Conservation (phyloP, 176 grass and related monocot species). For the Carex littledalei region DNA sequence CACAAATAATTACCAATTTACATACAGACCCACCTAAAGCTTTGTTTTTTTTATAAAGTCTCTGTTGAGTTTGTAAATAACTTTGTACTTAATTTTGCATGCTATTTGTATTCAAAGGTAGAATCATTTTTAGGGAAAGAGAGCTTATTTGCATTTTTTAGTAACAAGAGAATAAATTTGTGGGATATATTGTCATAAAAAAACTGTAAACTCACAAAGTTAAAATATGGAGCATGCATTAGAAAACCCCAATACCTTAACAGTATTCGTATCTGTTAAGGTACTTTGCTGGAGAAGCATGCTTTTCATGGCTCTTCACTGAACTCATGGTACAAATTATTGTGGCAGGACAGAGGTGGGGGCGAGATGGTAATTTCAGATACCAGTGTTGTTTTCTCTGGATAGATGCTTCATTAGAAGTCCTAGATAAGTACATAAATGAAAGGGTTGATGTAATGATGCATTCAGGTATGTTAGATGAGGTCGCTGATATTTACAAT, state of each 20-base stretch:
- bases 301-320: neutral
- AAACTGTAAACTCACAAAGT: neutral
- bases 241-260: neutral
- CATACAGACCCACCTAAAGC: neutral
- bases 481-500: conserved; percentile 56
- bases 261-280: neutral
- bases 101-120: neutral
- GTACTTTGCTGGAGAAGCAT: neutral
- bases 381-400: conserved; percentile 88
- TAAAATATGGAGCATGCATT: neutral
- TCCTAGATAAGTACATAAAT: conserved; percentile 66
- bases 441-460: conserved; percentile 80
- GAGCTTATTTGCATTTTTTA: neutral
- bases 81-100: neutral
- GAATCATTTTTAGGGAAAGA: neutral
- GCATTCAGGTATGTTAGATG: conserved; percentile 63
- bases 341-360: conserved; percentile 77
- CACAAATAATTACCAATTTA: neutral
- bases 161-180: neutral
- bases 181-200: neutral
- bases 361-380: conserved; percentile 47
- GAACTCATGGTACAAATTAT: conserved; percentile 13
- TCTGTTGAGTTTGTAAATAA: neutral
- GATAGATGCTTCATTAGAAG: conserved; percentile 71
- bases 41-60: neutral